phyloP scores from a whole-genome alignment of 202 grass and related monocot genomes.

The Hordeum pubiflorum region DNA sequence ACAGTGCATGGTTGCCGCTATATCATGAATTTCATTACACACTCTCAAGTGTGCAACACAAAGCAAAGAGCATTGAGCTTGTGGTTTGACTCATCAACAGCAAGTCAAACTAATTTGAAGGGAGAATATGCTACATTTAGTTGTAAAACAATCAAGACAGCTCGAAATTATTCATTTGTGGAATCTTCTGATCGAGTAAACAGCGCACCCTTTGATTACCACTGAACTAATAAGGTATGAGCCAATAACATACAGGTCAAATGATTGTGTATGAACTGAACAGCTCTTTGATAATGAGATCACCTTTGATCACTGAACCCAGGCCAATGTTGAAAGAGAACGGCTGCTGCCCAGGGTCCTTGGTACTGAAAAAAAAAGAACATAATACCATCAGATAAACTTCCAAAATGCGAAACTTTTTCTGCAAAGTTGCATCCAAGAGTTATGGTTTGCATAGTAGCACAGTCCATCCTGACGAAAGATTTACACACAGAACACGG shows the following conservation, averaged over 20 bases:
- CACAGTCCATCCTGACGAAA: neutral
- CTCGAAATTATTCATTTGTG: neutral
- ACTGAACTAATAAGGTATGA: neutral
- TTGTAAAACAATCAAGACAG: neutral
- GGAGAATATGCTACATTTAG: neutral
- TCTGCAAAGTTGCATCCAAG: neutral
- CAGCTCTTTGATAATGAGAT: neutral
- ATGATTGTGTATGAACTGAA: neutral
- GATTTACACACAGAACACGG: neutral
- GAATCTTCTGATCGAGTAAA: neutral
- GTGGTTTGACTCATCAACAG: neutral
- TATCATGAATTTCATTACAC: too few relatives aligned
- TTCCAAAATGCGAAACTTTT: neutral
- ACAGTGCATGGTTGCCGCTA: too few relatives aligned
- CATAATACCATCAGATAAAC: neutral
- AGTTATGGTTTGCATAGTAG: neutral
- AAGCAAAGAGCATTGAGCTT: neutral
- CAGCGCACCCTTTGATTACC: neutral
- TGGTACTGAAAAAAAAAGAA: constrained; percentile 57
- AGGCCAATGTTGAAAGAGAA: constrained; percentile 82
- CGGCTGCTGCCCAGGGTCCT: constrained; percentile 73
- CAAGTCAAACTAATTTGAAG: neutral
- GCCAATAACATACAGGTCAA: neutral
- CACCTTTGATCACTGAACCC: constrained; percentile 84
- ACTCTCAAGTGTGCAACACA: neutral